These are phyloP conservation scores for Pseudogymnoascus sp. DNA, from an alignment of 2,329 filamentous ascomycete genomes.

Conservation along the genomic window DNA sequence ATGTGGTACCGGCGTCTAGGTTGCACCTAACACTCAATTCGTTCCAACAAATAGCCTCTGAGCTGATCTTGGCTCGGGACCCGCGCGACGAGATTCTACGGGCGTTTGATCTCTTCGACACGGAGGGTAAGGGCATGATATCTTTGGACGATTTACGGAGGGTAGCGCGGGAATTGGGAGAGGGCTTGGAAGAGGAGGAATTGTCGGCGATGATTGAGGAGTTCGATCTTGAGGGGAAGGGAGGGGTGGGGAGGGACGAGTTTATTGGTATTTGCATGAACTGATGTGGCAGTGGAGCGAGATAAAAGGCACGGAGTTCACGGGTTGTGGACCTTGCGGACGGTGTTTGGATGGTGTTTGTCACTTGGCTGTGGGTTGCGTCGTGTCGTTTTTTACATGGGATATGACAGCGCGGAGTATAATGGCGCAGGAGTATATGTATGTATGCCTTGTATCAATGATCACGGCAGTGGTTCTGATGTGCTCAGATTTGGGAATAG, in stretches of 20 bases:
- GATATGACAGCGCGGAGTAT: constrained; percentile 1
- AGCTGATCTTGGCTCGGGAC: constrained; percentile 72
- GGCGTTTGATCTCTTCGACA: constrained; percentile 89
- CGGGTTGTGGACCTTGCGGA: not conserved
- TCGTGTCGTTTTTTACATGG: not conserved
- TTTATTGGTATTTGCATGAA: constrained; percentile 40
- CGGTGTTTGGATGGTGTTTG: constrained; percentile 3
- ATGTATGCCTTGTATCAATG: constrained; percentile 3
- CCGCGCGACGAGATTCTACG: constrained; percentile 84
- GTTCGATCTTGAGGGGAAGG: constrained; percentile 90
- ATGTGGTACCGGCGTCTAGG: constrained; percentile 37
- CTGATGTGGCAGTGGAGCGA: constrained; percentile 14
- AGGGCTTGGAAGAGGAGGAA: constrained; percentile 88
- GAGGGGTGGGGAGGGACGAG: constrained; percentile 62
- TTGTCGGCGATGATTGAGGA: constrained; percentile 95
- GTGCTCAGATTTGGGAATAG: not conserved
- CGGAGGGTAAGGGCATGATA: constrained; percentile 84
- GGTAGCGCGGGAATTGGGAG: constrained; percentile 83
- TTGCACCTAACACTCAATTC: constrained; percentile 58
- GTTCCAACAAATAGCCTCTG: constrained; percentile 70
- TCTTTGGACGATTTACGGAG: constrained; percentile 78
- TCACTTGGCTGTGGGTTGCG: not conserved
- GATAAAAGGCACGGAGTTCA: not conserved
- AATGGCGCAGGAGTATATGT: not conserved
- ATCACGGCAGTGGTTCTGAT: not conserved